Percentiles rank a stretch among this genome's conserved stretches.
These are phyloP conservation scores for Apiospora rasikravindrae DNA, from an alignment of 2,329 filamentous ascomycete genomes.

Conservation along the genomic window DNA sequence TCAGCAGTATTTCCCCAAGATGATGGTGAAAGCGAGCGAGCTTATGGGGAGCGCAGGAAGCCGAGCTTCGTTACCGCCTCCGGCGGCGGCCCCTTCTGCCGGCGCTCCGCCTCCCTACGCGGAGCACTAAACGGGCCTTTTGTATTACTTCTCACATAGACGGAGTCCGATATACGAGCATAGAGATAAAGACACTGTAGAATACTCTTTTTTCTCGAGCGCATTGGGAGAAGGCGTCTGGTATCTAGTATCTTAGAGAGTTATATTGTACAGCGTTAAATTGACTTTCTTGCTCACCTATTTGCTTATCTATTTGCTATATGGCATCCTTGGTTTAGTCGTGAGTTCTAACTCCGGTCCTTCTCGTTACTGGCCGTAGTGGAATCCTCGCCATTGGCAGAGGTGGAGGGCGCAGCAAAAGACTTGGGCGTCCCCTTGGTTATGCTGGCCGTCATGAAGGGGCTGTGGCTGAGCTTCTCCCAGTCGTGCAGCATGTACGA, in stretches of 20 bases:
- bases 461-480: constrained; percentile 37
- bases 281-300: background rate
- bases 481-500: constrained; percentile 52
- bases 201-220: background rate
- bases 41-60: constrained; percentile 22
- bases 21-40: constrained; percentile 59
- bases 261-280: background rate
- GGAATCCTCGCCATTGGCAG: background rate
- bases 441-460: constrained; percentile 34
- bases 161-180: background rate
- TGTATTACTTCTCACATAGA: background rate
- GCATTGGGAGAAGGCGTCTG: constrained; percentile 6
- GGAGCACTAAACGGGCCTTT: background rate
- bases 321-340: too few species aligned
- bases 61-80: background rate
- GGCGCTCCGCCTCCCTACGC: constrained; percentile 13
- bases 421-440: constrained; percentile 25
- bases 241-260: background rate
- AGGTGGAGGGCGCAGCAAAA: background rate
- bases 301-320: background rate
- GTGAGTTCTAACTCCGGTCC: background rate
- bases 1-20: constrained; percentile 75
- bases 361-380: background rate
- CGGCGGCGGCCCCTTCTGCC: background rate
- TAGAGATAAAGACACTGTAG: background rate